These are phyloP conservation scores for Phylloporus sp. DNA, from an alignment of 1,284 basidiomycete genomes.

Conservation along the genomic window DNA sequence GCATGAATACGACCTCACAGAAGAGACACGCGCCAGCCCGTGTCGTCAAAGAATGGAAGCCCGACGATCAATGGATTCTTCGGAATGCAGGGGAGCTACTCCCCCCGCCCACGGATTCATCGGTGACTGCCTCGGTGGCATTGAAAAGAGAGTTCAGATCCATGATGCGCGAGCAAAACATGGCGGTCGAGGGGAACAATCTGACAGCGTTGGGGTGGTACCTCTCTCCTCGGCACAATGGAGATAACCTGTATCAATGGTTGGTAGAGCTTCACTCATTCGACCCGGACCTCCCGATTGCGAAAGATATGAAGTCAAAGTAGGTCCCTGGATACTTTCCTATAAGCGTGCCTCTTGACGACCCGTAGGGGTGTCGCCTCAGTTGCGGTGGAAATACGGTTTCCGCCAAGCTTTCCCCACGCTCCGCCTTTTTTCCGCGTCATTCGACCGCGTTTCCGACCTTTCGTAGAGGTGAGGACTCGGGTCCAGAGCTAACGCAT, in stretches of 20 bases:
- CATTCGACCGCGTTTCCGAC: slow-evolving; percentile 61
- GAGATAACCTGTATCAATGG: slow-evolving; percentile 70
- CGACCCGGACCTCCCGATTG: slow-evolving; percentile 55
- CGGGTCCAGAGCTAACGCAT: neutral
- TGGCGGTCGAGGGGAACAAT: slow-evolving; percentile 49
- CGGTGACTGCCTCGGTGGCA: slow-evolving; percentile 52
- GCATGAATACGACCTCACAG: neutral
- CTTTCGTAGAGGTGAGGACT: slow-evolving; percentile 49
- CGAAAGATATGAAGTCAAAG: slow-evolving; percentile 56
- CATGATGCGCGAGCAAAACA: slow-evolving; percentile 60
- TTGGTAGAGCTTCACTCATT: slow-evolving; percentile 70
- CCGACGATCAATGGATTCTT: slow-evolving; percentile 53
- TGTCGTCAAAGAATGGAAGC: slow-evolving; percentile 51
- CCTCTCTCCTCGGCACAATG: slow-evolving; percentile 58
- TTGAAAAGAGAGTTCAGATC: slow-evolving; percentile 57
- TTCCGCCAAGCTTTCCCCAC: slow-evolving; percentile 60
- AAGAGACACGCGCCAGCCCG: neutral
- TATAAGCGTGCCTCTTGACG: neutral
- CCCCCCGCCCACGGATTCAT: slow-evolving; percentile 57
- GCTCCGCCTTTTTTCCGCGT: slow-evolving; percentile 68
- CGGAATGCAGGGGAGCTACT: slow-evolving; percentile 48
- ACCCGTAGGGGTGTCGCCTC: slow-evolving; percentile 54
- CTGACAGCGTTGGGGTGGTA: slow-evolving; percentile 69
- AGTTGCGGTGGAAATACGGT: slow-evolving; percentile 65
- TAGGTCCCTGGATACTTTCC: slow-evolving; percentile 33